Evolutionary conservation across 768 basidiomycete species (phyloP).

Genomic region (Mycena rebaudengoi): DNA sequence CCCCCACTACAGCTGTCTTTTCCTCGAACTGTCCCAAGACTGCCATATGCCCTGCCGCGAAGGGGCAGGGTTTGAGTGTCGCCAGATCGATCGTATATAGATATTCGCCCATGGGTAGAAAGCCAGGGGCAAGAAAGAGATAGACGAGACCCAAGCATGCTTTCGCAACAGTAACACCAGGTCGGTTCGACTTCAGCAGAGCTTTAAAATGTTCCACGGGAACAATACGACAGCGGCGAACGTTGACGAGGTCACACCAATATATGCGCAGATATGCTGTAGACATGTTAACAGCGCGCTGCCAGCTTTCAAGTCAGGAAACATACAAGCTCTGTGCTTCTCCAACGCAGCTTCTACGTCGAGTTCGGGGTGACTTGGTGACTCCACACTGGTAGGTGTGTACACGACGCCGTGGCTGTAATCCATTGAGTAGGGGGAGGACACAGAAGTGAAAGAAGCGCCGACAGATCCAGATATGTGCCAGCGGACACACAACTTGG

Average conservation of each 20-base stretch:
- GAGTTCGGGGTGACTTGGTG: neutral
- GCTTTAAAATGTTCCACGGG: no score
- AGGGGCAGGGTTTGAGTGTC: slow-evolving; percentile 60
- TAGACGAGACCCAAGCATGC: slow-evolving; percentile 34
- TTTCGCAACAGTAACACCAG: slow-evolving; percentile 9
- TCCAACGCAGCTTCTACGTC: neutral
- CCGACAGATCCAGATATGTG: no score
- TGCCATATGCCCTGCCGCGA: no score
- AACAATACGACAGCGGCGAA: no score
- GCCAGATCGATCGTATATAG: slow-evolving; percentile 64
- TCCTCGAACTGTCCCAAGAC: no score
- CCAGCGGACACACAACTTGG: no score
- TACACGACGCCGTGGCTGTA: neutral
- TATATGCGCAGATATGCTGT: slow-evolving; percentile 4
- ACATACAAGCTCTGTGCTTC: neutral
- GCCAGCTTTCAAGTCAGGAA: neutral
- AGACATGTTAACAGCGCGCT: neutral
- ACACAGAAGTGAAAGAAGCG: slow-evolving; percentile 26
- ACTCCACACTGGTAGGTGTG: neutral
- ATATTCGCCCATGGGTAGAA: no score
- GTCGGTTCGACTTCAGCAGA: neutral
- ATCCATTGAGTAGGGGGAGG: neutral
- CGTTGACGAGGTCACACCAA: neutral
- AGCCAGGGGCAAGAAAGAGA: slow-evolving; percentile 37
- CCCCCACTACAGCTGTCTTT: no score